A percentile compares a stretch with the other conserved stretches of the same genome.
Evolutionary conservation across 208 protist genomes (phyloP).

Genomic region (Tritrichomonas foetus): DNA sequence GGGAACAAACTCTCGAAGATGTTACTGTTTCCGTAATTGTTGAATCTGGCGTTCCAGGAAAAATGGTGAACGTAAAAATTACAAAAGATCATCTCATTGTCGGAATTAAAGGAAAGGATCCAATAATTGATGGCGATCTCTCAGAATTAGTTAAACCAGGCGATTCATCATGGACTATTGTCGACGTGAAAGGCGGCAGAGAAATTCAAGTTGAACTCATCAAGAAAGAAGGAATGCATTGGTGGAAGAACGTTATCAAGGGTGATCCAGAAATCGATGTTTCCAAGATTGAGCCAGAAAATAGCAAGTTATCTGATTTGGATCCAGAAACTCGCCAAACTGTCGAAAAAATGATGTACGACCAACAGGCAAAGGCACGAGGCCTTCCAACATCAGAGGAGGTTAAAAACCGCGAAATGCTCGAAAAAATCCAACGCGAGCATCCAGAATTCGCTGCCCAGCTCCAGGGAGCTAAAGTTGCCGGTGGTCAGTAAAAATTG

Average conservation of each 20-base stretch:
- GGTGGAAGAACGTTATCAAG: conserved; percentile 35
- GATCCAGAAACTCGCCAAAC: conserved; percentile 41
- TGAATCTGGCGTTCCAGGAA: background rate
- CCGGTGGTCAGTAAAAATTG: too few relatives aligned
- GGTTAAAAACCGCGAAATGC: conserved; percentile 19
- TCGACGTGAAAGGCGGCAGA: background rate
- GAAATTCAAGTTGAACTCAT: background rate
- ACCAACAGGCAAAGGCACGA: background rate
- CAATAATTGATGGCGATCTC: conserved; percentile 38
- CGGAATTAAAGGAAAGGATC: conserved; percentile 18
- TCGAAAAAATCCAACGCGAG: background rate
- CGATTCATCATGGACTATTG: conserved; percentile 20
- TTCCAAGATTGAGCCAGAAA: conserved; percentile 35
- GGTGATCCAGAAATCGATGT: conserved; percentile 33
- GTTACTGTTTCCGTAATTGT: conserved; percentile 6
- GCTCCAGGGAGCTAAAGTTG: too few relatives aligned
- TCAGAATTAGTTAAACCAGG: background rate
- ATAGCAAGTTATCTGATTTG: conserved; percentile 24
- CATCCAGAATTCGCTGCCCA: background rate
- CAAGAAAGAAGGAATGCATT: conserved; percentile 24
- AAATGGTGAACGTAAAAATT: conserved; percentile 21
- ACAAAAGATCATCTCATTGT: conserved; percentile 27
- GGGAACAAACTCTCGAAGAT: conserved; percentile 42
- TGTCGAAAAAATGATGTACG: conserved; percentile 43
- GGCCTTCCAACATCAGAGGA: conserved; percentile 35